phyloP scores from a whole-genome alignment of 2,329 filamentous ascomycete genomes.

The Aspergillus sp. region DNA sequence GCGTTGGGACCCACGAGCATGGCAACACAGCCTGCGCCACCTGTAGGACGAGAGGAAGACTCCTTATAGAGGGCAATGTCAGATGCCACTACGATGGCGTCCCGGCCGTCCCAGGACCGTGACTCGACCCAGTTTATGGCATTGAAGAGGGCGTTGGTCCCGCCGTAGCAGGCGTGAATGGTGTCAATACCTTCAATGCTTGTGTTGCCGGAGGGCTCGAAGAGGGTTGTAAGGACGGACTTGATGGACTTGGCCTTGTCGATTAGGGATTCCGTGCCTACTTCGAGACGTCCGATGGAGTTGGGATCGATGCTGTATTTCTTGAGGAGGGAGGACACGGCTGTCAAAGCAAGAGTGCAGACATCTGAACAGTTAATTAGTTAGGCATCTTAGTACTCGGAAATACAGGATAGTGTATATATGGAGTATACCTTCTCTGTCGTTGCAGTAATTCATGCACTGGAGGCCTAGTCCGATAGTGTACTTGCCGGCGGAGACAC shows the following conservation, averaged over 20 bases:
- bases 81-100: constrained; percentile 76
- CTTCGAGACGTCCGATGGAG: constrained; percentile 77
- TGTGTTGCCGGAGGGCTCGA: constrained; percentile 70
- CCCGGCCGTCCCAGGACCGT: constrained; percentile 80
- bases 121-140: constrained; percentile 83
- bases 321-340: constrained; percentile 72
- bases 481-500: constrained; percentile 79
- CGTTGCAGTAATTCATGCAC: constrained; percentile 90
- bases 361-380: constrained; percentile 64
- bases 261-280: constrained; percentile 80
- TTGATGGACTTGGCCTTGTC: constrained; percentile 93
- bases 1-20: constrained; percentile 78
- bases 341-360: constrained; percentile 81
- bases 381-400: too few relatives aligned
- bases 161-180: constrained; percentile 83
- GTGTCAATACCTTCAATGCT: constrained; percentile 83
- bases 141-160: constrained; percentile 83
- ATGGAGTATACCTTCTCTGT: constrained; percentile 70
- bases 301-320: constrained; percentile 81
- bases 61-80: constrained; percentile 86
- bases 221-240: constrained; percentile 83
- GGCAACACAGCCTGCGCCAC: constrained; percentile 76
- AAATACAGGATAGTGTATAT: too few relatives aligned
- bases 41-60: constrained; percentile 77
- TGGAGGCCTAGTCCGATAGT: constrained; percentile 88